These are phyloP conservation scores for Apiospora sp. DNA, from an alignment of 2,329 filamentous ascomycete genomes.

Conservation along the genomic window DNA sequence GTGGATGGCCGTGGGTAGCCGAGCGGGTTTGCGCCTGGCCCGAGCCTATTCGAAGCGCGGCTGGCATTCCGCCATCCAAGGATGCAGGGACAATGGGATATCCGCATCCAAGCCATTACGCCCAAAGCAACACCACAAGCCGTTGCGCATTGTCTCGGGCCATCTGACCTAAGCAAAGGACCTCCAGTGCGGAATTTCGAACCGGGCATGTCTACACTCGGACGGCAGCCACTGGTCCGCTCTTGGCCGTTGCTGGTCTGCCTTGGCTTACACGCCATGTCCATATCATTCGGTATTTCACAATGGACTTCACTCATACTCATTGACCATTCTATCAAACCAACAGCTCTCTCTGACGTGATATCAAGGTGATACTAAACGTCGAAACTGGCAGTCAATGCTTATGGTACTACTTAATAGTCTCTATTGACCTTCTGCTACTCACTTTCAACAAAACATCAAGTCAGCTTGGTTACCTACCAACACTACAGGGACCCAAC, in stretches of 20 bases:
- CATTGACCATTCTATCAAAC: neutral
- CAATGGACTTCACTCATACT: neutral
- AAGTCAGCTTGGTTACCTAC: neutral
- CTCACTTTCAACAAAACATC: neutral
- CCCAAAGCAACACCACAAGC: neutral
- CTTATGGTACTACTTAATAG: neutral
- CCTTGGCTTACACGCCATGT: slow-evolving; percentile 9
- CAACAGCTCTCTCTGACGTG: neutral
- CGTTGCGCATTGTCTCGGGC: slow-evolving; percentile 12
- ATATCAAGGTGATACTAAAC: neutral
- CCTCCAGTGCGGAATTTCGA: slow-evolving; percentile 5
- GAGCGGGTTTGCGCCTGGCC: slow-evolving; percentile 18
- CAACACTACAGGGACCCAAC: slow-evolving; percentile 43
- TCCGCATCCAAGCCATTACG: slow-evolving; percentile 4
- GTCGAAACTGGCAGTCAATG: neutral
- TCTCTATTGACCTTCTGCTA: neutral
- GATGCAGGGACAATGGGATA: slow-evolving; percentile 8
- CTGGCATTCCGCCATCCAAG: slow-evolving; percentile 22
- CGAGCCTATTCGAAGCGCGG: slow-evolving; percentile 22
- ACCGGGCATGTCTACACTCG: neutral
- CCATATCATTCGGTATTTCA: neutral
- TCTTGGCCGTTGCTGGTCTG: slow-evolving; percentile 7
- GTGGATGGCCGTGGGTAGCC: slow-evolving; percentile 25
- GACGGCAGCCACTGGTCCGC: neutral
- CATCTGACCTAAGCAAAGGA: slow-evolving; percentile 14